Evolutionary conservation across 2,329 filamentous ascomycete genomes (phyloP), one percentile per base, ranked within the genome.

Genomic region (Kalmusia sp.): DNA sequence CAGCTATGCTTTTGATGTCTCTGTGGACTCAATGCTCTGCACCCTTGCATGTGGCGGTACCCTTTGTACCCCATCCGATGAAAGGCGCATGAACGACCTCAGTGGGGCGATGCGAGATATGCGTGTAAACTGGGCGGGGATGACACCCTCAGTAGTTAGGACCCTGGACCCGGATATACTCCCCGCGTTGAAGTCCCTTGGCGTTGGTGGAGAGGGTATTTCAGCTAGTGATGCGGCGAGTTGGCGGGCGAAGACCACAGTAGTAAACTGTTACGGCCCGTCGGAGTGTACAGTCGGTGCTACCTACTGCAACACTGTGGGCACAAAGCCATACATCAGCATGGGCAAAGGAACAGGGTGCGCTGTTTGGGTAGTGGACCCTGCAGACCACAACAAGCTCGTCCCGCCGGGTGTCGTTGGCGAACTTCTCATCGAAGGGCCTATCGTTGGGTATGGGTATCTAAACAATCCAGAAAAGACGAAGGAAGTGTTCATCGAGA

Each of bases 381-480:
- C 76, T 1, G 54, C 63, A 9, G 59, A 78, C 15, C 69, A 73
- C 31, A 68, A 78, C 49, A 68, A 66, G 33, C 63, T 74, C 2
- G 69, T 74, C 1, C 71, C 72, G 0, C 54, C 72, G 8, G 71
- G 85, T 1, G 68, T 65, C 4, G 70, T 71, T 45, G 72, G 72
- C 14, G 85, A 88, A 62, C 73, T 88, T 2, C 77, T 87, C 3
- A 81, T 88, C 28, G 84, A 87, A 59, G 84, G 84, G 0, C 82
- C 82, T 0, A 83, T 75, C 25, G 71, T 79, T 7, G 76, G 74
- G 1, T 67, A 70, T 34, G 71, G 71, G 4, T 75, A 75, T 24
- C 48, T 75, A 17, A 69, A 72, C 44, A 72, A 75, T 46, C 67
- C 68, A 2, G 58, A 61, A 4, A 75, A 74, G 47, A 75, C 72